Evolutionary conservation across 495 filamentous ascomycete genomes (phyloP).

Genomic region (Bacidia gigantensis): DNA sequence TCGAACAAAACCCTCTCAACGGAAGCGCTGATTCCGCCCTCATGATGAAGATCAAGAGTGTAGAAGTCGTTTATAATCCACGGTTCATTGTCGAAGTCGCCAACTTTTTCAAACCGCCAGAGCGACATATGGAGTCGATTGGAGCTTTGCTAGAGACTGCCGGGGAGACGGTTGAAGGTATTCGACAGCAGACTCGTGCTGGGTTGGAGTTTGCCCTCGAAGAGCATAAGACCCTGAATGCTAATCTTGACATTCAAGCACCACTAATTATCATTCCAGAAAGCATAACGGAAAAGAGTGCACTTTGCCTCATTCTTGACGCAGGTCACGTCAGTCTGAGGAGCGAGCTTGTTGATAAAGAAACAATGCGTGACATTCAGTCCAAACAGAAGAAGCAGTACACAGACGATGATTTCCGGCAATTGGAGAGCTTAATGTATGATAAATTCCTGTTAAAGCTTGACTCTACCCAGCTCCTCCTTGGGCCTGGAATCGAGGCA

Average conservation of each 20-base stretch:
- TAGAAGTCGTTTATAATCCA: constrained; percentile 95
- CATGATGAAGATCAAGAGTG: constrained; percentile 80
- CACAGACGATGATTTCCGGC: constrained; percentile 75
- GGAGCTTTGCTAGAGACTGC: constrained; percentile 86
- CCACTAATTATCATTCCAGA: constrained; percentile 93
- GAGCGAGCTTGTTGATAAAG: constrained; percentile 83
- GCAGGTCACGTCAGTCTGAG: constrained; percentile 89
- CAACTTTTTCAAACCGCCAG: constrained; percentile 89
- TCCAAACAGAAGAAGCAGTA: constrained; percentile 80
- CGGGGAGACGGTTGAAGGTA: constrained; percentile 83
- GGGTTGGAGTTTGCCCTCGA: constrained; percentile 90
- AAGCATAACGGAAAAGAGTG: constrained; percentile 64
- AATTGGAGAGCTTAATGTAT: constrained; percentile 83
- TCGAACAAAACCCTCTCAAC: constrained; percentile 91
- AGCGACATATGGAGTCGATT: constrained; percentile 97
- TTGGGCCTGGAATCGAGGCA: constrained; percentile 85
- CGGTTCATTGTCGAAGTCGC: constrained; percentile 77
- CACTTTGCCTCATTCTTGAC: constrained; percentile 84
- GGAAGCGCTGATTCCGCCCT: constrained; percentile 80
- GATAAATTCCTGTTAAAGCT: constrained; percentile 88
- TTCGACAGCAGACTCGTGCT: constrained; percentile 88
- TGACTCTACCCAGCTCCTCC: constrained; percentile 84
- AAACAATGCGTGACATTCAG: constrained; percentile 76
- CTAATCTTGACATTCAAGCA: constrained; percentile 87
- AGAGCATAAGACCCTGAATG: constrained; percentile 96